A percentile compares a stretch with the other conserved stretches of the same genome.
Conservation (phyloP, 1,139 yeast species). For the Magnusiomyces suaveolens region DNA sequence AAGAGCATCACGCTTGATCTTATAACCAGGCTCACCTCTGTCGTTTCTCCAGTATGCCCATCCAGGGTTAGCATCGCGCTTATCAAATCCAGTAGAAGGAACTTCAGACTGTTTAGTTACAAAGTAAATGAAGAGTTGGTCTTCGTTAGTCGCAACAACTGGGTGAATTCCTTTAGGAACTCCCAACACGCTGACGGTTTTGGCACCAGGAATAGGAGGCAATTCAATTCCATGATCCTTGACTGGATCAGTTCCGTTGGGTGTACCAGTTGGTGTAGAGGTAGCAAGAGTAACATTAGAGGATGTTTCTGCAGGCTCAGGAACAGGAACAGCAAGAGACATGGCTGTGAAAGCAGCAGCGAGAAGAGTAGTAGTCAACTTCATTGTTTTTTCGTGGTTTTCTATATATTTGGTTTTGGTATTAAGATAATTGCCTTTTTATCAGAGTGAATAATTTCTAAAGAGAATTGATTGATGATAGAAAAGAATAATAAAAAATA, state of each 20-base stretch:
- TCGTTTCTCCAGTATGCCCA: no score
- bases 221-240: not conserved
- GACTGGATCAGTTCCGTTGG: not conserved
- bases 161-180: not conserved
- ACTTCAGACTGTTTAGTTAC: not conserved
- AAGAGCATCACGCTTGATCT: no score
- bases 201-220: not conserved
- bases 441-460: no score
- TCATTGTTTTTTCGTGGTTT: constrained; percentile 1
- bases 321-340: not conserved
- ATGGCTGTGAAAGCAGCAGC: not conserved
- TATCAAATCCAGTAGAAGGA: no score
- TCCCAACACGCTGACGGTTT: not conserved
- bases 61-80: no score
- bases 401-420: not conserved
- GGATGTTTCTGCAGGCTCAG: not conserved
- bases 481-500: not conserved
- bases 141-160: not conserved
- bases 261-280: not conserved
- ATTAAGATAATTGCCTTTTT: not conserved
- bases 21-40: no score
- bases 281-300: not conserved
- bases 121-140: not conserved
- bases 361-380: not conserved
- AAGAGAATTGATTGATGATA: not conserved